phyloP scores from a whole-genome alignment of 495 filamentous ascomycete genomes.

The Cairneyella variabilis region DNA sequence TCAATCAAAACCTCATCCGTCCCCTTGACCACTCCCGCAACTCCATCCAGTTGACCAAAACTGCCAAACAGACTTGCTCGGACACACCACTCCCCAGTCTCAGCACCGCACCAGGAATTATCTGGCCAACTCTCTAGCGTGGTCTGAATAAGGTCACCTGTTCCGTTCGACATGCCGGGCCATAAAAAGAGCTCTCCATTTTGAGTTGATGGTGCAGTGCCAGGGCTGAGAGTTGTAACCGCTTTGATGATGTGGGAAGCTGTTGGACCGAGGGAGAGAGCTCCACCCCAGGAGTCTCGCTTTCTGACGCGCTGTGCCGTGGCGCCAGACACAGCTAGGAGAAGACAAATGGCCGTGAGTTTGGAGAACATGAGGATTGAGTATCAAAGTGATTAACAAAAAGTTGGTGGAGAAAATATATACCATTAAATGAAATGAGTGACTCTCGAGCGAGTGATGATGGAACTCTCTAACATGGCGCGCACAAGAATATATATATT shows the following conservation, averaged over 20 bases:
- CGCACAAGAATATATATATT: no score
- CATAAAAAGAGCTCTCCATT: constrained; percentile 38
- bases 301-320: no score
- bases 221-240: constrained; percentile 39
- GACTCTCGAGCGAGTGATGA: no score
- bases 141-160: constrained; percentile 37
- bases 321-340: no score
- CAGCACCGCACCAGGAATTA: not conserved
- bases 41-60: constrained; percentile 3
- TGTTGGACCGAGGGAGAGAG: constrained; percentile 40
- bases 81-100: not conserved
- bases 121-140: constrained; percentile 1
- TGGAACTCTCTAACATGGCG: no score
- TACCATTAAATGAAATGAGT: no score
- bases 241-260: constrained; percentile 38
- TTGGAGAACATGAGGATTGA: no score
- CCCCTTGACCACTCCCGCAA: not conserved
- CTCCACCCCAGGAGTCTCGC: no score
- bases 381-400: no score
- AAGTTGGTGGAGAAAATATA: no score
- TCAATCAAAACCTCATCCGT: constrained; percentile 1
- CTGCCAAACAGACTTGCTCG: constrained; percentile 2
- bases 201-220: constrained; percentile 33
- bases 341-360: no score
- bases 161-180: constrained; percentile 45